Percentiles rank a stretch among this genome's conserved stretches.
These are phyloP conservation scores for Galerina marginata DNA, from an alignment of 768 basidiomycete species.

Conservation along the genomic window DNA sequence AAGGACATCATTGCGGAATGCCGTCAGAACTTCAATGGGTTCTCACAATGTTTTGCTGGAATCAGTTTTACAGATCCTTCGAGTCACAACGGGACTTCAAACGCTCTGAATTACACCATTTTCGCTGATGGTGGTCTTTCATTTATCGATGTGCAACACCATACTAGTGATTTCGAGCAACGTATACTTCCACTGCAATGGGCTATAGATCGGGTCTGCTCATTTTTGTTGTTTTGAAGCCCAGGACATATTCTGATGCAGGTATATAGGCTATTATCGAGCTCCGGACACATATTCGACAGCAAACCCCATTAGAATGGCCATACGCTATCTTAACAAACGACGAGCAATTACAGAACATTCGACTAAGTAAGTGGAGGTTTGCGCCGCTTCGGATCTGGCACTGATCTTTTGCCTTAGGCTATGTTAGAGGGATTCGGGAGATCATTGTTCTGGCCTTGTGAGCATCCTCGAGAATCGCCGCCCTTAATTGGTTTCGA, in stretches of 20 bases:
- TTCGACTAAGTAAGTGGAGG: constrained; percentile 57
- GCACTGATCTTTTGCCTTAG: constrained; percentile 33
- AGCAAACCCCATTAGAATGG: constrained; percentile 72
- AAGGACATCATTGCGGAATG: constrained; percentile 60
- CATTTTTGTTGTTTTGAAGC: neutral
- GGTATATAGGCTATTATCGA: constrained; percentile 64
- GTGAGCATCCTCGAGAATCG: constrained; percentile 38
- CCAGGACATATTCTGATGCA: neutral
- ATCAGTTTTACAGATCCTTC: constrained; percentile 63
- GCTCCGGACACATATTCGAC: constrained; percentile 59
- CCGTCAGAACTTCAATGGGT: constrained; percentile 74
- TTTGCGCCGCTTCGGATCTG: neutral
- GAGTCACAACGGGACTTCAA: constrained; percentile 27
- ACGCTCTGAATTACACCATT: constrained; percentile 67
- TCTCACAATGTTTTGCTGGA: constrained; percentile 74
- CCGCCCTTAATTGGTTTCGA: neutral
- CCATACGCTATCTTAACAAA: constrained; percentile 74
- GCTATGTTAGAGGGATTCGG: constrained; percentile 66
- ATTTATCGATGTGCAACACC: constrained; percentile 68
- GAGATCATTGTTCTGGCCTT: constrained; percentile 69
- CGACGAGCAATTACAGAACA: constrained; percentile 58
- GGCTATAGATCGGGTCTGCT: constrained; percentile 68
- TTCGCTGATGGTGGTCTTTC: constrained; percentile 67
- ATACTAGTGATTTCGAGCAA: constrained; percentile 71
- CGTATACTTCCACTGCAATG: constrained; percentile 78